Evolutionary conservation across 805 yeast genomes (phyloP), one percentile per base, ranked within the genome.

Genomic region (Pichia phayaonensis): DNA sequence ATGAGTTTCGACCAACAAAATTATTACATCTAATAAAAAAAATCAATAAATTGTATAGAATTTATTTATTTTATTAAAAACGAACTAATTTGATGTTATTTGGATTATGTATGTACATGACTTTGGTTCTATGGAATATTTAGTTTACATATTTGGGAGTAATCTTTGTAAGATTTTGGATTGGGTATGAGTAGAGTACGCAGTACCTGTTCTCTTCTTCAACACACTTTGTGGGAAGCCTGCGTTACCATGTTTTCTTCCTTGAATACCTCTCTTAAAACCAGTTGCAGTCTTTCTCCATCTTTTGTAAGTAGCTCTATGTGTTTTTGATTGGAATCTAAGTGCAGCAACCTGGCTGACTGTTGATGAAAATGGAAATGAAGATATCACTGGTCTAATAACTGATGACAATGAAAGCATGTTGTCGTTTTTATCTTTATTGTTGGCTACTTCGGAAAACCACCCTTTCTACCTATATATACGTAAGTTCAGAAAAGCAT

Each of bases 221-320:
- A 85, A 68, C 24, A 77, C 73, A 47, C 82, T 74, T 40, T 78
- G 71, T 31, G 90, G 76, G 84, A 94, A 90, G 22, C 96, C 90
- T 1, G 90, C 87, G 62, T 90, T 90, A 46, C 97, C 97, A 65
- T 90, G 97, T 57, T 86, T 85, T 71, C 96, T 80, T 12, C 96
- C 95, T 21, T 95, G 85, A 59, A 81, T 80, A 55, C 76, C 90
- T 63, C 88, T 72, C 59, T 81, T 77, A 68, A 74, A 76, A 21
- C 73, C 83, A n/a, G 80, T 77, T 2, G 86, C 88, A 5, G 86
- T 84, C 60, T 81, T 82, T 64, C 84, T 78, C 82, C 94, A 87
- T 69, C 97, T 79, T 64, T 86, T 88, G 45, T 90, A 90, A 7
- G 95, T 84, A 24, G 95, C 88, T 63, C 88, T 83, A 64, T 88